Evolutionary conservation across 2,329 filamentous ascomycete species (phyloP).

Genomic region (Xylaria sp.): DNA sequence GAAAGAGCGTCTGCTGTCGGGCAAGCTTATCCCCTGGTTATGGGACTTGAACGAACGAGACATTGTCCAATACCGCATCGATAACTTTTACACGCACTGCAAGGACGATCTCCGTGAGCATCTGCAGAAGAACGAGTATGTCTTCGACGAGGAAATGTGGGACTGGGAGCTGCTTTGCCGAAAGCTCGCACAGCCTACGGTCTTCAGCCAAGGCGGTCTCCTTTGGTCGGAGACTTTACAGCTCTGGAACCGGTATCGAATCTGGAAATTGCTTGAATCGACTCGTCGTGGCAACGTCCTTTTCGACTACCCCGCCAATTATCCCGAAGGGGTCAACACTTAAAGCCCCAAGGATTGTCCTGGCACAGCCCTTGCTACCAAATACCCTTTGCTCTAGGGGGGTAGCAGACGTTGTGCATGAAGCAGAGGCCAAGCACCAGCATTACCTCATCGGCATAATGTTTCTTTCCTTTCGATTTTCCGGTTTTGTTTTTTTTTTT

Average conservation of each 20-base stretch:
- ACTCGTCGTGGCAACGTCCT: conserved; percentile 16
- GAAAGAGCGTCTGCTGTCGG: conserved; percentile 17
- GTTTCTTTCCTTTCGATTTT: too few relatives aligned
- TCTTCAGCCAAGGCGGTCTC: conserved; percentile 10
- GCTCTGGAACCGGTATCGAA: conserved; percentile 24
- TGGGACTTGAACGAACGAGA: conserved; percentile 14
- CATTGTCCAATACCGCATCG: neutral
- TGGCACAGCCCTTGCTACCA: too few relatives aligned
- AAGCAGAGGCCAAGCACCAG: too few relatives aligned
- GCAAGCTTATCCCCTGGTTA: conserved; percentile 23
- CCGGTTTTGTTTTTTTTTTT: too few relatives aligned
- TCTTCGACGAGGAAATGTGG: conserved; percentile 14
- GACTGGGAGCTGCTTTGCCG: conserved; percentile 27
- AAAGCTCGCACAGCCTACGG: conserved; percentile 16
- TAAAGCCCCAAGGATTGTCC: too few relatives aligned
- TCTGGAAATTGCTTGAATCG: conserved; percentile 22
- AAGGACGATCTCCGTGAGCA: neutral
- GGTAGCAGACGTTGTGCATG: too few relatives aligned
- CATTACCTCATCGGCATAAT: too few relatives aligned
- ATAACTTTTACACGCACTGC: neutral
- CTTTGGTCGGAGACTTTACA: neutral
- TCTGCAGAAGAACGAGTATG: neutral
- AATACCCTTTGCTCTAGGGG: too few relatives aligned
- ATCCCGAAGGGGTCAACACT: too few relatives aligned
- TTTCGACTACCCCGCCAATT: neutral